Base-by-base conservation (phyloP, 2,329 filamentous ascomycete genomes). In the Trichoderma guizhouense region DNA sequence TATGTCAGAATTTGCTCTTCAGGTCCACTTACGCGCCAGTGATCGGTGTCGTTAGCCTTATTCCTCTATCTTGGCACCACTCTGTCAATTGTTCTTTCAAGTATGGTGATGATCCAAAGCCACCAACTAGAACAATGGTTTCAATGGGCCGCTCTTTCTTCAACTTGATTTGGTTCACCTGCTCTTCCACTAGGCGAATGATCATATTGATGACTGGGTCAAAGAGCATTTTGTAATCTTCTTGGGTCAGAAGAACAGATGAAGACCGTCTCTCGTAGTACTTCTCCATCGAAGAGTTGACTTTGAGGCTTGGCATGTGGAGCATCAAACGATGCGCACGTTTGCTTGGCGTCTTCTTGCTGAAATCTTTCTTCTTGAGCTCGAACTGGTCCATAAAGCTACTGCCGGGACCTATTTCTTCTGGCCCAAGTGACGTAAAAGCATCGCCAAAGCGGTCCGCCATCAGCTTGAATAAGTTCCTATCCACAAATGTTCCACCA, bases 371-470 rank as follows among this genome's bases (percentile, higher is more conserved):
- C 67, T 75, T 75, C 6, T 55, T 43, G 7, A 51, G 53, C 30
- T 75, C 74, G 3, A 75, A 75, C 1, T 64, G 64, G 32, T 73
- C 63, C 73, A 75, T 74, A 21, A 74, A 74, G 3, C 30, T n/a
- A 5, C 74, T 75, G 9, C 72, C 71, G 5, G 73, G 73, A 1
- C 73, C 74, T 12, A 73, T 76, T 2, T 71, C 24, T 2, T 73
- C 72, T 0, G 69, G 15, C 0, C 30, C 69, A 7, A 63, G 60
- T 3, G 60, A 63, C 2, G 60, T 63, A n/a, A 63, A 63, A 6
- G 60, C 60, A 43, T 43, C 36, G 0, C 60, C 60, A 15, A 63
- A 63, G 8, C 60, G 60, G 1, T 63, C 14, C 7, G 60, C 24
- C 21, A 63, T 15, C 3, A 63, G 3, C 5, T 3, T 63, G 24